Percentiles rank a stretch among this genome's conserved stretches.
Evolutionary conservation across 768 basidiomycete species (phyloP).

Genomic region (Leccinellum luteum): DNA sequence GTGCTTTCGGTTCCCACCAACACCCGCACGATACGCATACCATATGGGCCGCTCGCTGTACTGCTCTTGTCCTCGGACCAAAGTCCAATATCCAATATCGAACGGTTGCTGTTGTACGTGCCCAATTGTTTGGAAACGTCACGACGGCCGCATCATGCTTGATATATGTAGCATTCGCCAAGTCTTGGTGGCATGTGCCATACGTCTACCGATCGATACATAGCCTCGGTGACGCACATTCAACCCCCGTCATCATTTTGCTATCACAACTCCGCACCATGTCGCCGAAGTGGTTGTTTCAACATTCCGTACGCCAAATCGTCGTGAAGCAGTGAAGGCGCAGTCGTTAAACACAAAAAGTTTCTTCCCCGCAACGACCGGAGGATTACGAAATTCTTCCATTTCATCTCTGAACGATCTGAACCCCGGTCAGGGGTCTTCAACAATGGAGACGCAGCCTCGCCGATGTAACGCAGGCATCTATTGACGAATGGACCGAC

Average conservation of each 20-base stretch:
- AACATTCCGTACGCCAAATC: neutral
- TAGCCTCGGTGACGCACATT: neutral
- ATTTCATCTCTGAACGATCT: no score
- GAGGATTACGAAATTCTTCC: neutral
- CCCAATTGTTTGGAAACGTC: neutral
- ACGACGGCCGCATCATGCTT: neutral
- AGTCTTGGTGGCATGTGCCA: neutral
- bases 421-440: neutral
- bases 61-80: neutral
- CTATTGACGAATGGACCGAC: neutral
- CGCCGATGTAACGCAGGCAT: neutral
- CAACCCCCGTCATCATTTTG: neutral
- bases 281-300: neutral
- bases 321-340: neutral
- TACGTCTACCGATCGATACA: neutral
- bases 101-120: neutral
- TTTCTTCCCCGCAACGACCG: neutral
- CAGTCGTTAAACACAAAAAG: neutral
- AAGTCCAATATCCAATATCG: neutral
- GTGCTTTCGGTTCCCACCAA: neutral
- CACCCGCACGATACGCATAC: neutral
- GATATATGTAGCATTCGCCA: neutral
- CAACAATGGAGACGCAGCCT: neutral
- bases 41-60: neutral
- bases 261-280: neutral